Conservation (phyloP, 1,284 basidiomycete species). For the Ustilago sp. region DNA sequence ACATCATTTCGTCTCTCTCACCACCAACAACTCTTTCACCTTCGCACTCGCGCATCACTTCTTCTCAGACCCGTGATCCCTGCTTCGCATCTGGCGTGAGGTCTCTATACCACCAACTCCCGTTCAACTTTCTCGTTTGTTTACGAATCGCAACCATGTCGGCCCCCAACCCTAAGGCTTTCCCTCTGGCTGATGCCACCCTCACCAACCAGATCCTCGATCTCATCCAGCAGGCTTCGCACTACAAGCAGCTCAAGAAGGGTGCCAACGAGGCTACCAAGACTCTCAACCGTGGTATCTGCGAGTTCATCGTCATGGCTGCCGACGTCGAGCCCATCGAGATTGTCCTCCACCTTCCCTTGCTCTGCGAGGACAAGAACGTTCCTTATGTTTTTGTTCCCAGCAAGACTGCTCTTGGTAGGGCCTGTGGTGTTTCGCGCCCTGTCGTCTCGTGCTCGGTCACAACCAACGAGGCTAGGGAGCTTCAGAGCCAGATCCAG, state of each 20-base stretch:
- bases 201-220: conserved; percentile 90
- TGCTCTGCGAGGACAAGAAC: conserved; percentile 99
- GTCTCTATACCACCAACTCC: conserved; percentile 26
- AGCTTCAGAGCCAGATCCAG: conserved; percentile 89
- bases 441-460: conserved; percentile 95
- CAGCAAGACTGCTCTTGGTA: conserved; percentile 91
- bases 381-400: conserved; percentile 96
- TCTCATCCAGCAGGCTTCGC: conserved; percentile 71
- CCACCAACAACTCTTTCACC: conserved; percentile 17
- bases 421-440: conserved; percentile 94
- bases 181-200: conserved; percentile 87
- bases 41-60: conserved; percentile 9
- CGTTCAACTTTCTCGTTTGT: background rate
- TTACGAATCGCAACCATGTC: conserved; percentile 43
- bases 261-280: conserved; percentile 95
- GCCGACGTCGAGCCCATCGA: conserved; percentile 92
- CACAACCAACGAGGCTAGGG: conserved; percentile 93
- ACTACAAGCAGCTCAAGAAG: conserved; percentile 98
- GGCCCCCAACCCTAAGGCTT: conserved; percentile 80
- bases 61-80: conserved; percentile 52
- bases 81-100: conserved; percentile 51
- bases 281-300: conserved; percentile 97
- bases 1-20: conserved; percentile 1
- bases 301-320: conserved; percentile 97
- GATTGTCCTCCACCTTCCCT: conserved; percentile 94